These are phyloP conservation scores for Orobanche coerulescens DNA, from an alignment of 257 asterid genomes.

Conservation along the genomic window DNA sequence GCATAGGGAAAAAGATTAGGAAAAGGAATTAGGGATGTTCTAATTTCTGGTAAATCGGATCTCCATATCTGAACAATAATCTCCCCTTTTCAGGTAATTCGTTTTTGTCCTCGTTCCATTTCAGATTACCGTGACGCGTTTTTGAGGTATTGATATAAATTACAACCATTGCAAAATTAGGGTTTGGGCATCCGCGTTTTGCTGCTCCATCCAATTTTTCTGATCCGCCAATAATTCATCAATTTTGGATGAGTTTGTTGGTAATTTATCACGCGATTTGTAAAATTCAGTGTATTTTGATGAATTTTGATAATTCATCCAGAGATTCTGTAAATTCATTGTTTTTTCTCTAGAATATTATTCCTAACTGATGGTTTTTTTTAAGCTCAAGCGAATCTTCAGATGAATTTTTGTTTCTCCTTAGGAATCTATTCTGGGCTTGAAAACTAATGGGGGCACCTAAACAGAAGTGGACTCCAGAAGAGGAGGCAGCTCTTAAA, in stretches of 20 bases:
- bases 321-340: neutral
- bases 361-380: neutral
- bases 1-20: too few relatives aligned
- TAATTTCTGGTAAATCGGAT: constrained; percentile 22
- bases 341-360: neutral
- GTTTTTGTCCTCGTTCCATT: constrained; percentile 8
- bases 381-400: neutral
- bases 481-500: constrained; percentile 97
- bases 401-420: neutral
- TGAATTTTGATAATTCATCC: neutral
- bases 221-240: neutral
- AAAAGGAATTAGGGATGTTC: constrained; percentile 1
- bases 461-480: constrained; percentile 96
- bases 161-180: constrained; percentile 23
- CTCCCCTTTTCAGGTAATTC: constrained; percentile 23
- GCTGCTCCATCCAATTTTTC: constrained; percentile 5
- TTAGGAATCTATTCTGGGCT: constrained; percentile 5
- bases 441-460: constrained; percentile 80
- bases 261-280: neutral
- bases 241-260: neutral
- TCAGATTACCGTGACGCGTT: constrained; percentile 1
- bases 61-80: constrained; percentile 22
- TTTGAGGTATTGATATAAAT: constrained; percentile 11
- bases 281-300: neutral
- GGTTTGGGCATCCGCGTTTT: constrained; percentile 29